Base-by-base conservation (phyloP, 495 filamentous ascomycete genomes). In the Halenospora varia region DNA sequence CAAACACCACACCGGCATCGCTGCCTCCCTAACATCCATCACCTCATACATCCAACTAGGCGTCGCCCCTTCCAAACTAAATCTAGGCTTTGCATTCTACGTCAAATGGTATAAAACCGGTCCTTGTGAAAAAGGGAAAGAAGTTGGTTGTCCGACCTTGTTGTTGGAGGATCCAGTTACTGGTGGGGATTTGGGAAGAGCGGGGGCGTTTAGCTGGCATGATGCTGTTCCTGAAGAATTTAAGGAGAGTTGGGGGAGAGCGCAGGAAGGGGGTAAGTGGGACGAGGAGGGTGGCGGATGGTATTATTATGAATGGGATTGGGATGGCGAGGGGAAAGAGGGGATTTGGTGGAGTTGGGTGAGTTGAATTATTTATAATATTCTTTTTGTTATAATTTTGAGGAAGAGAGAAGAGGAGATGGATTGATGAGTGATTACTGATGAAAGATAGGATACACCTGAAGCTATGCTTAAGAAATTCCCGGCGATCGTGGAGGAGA, bases 1-100 rank as follows among this genome's bases (percentile, higher is more conserved):
- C 3, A 80, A 77, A 55, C 86, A 89, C 63, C 85, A 88, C 63
- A 87, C 80, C 19, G 80, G 83, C 40, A 70, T 89, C 25, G 60
- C 70, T 51, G 71, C 72, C 13, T 84, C 81, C 25, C 67, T 83
- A 11, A 75, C 78, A 11, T 70, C 80, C 13, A 62, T 90, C 17
- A 70, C 84, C 48, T 74, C 80, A 48, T 92, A 90, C 63, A 57
- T 86, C 3, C 71, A 74, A 13, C 75, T 78, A 51, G 86, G 87
- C 3, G 74, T 79, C 0, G 68, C 79, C 0, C 66, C 78, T 13
- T 69, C 77, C 51, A 83, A 84, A 60, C 65, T 86, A 24, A 90
- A 90, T 70, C 76, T 92, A 2, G 88, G 88, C 0, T 83, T 92
- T 57, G 87, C 86, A 6, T 90, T 83, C 66, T 90, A 90, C 64